These are phyloP conservation scores for Boletus reticulatus DNA, from an alignment of 768 basidiomycete species.

Conservation along the genomic window DNA sequence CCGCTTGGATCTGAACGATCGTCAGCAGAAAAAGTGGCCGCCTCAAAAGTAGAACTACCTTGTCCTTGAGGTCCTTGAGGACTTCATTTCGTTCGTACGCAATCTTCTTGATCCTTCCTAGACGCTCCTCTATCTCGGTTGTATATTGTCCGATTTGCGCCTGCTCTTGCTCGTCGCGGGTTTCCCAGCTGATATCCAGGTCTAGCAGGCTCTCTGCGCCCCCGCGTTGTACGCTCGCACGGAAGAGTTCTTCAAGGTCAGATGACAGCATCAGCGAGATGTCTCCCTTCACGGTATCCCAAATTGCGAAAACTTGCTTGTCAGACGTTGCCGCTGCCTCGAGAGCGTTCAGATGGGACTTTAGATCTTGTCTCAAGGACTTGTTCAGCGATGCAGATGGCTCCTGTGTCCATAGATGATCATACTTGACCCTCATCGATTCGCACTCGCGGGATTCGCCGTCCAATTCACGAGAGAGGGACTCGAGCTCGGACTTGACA, in stretches of 20 bases:
- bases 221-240: conserved; percentile 44
- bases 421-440: conserved; percentile 81
- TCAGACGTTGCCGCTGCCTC: conserved; percentile 81
- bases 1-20: conserved; percentile 75
- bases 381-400: conserved; percentile 77
- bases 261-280: conserved; percentile 59
- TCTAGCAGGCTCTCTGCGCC: conserved; percentile 59
- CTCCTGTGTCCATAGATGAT: conserved; percentile 81
- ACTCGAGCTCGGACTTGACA: conserved; percentile 61
- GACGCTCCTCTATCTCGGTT: conserved; percentile 71
- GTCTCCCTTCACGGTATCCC: conserved; percentile 68
- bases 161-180: conserved; percentile 64
- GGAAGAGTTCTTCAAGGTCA: conserved; percentile 62
- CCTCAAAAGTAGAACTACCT: conserved; percentile 46
- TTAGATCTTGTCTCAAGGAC: conserved; percentile 71
- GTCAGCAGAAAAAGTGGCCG: background rate
- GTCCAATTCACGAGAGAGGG: conserved; percentile 66
- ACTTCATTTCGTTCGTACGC: conserved; percentile 82
- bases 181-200: conserved; percentile 62
- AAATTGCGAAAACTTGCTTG: conserved; percentile 66
- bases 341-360: conserved; percentile 66
- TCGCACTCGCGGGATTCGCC: conserved; percentile 87
- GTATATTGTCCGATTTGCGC: conserved; percentile 66
- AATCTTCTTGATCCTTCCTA: conserved; percentile 80
- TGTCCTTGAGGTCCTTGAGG: conserved; percentile 93